Conservation (phyloP, 768 basidiomycete genomes). For the Symmetrospora coprosmae region DNA sequence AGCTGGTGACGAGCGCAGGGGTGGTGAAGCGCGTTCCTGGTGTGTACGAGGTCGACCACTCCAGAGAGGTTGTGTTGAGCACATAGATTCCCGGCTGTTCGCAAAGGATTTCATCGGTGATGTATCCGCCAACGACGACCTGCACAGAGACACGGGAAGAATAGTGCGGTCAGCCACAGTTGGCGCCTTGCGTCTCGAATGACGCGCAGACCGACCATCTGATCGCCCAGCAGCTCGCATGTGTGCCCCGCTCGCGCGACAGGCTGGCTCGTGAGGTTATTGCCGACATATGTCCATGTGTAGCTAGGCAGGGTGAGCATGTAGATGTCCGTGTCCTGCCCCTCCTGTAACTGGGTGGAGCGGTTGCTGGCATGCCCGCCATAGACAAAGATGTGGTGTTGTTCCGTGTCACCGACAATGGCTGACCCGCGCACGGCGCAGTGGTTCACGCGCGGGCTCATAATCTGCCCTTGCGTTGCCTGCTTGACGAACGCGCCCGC, state of each 20-base stretch:
- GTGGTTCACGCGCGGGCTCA: constrained; percentile 25
- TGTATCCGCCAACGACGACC: constrained; percentile 26
- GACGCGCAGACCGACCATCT: constrained; percentile 14
- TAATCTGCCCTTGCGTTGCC: constrained; percentile 18
- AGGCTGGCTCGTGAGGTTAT: constrained; percentile 15
- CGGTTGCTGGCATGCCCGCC: constrained; percentile 28
- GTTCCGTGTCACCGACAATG: constrained; percentile 23
- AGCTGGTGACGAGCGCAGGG: constrained; percentile 23
- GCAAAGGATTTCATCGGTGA: constrained; percentile 20
- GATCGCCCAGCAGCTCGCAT: constrained; percentile 24
- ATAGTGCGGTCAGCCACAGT: neutral
- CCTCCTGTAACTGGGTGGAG: constrained; percentile 2
- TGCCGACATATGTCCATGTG: constrained; percentile 25
- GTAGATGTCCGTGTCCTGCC: constrained; percentile 22
- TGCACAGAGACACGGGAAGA: neutral
- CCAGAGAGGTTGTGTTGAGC: neutral
- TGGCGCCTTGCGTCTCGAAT: too few relatives aligned
- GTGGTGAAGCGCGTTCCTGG: constrained; percentile 12
- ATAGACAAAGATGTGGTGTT: constrained; percentile 25
- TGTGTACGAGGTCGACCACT: neutral
- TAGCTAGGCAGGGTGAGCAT: constrained; percentile 25
- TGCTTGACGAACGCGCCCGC: constrained; percentile 25
- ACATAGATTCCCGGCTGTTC: constrained; percentile 29
- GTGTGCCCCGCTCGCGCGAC: constrained; percentile 20
- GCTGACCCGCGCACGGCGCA: constrained; percentile 24